phyloP scores from a whole-genome alignment of 352 stramenopile species.

The Albugo candida region DNA sequence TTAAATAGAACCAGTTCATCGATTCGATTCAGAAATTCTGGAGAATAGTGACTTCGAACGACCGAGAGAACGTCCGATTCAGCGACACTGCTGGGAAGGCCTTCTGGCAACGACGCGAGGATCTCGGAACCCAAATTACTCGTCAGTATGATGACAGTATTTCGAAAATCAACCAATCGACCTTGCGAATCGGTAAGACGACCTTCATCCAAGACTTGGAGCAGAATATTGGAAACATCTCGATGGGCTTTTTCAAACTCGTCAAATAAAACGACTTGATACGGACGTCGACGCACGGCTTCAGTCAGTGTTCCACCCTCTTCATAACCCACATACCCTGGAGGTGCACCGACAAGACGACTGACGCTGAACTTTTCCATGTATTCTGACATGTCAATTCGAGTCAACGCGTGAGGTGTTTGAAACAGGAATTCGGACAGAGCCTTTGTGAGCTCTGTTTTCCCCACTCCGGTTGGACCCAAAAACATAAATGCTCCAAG shows the following conservation, averaged over 20 bases:
- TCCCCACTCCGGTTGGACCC: conserved; percentile 85
- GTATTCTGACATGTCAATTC: conserved; percentile 96
- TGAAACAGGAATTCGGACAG: conserved; percentile 93
- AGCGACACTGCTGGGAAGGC: conserved; percentile 26
- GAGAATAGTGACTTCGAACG: conserved; percentile 86
- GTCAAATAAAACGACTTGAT: conserved; percentile 93
- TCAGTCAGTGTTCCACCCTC: conserved; percentile 92
- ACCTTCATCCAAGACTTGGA: conserved; percentile 79
- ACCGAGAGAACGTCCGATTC: conserved; percentile 77
- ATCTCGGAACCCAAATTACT: conserved; percentile 92
- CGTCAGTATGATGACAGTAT: conserved; percentile 96
- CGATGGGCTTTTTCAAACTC: conserved; percentile 96
- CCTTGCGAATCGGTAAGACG: conserved; percentile 93
- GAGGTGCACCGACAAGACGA: conserved; percentile 80
- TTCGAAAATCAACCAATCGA: conserved; percentile 91
- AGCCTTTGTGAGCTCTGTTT: conserved; percentile 94
- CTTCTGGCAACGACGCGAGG: conserved; percentile 30
- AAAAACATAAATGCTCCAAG: conserved; percentile 93
- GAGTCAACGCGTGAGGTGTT: conserved; percentile 83
- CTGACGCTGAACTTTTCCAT: conserved; percentile 93
- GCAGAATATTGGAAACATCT: conserved; percentile 92
- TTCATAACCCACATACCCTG: conserved; percentile 88
- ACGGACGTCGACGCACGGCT: conserved; percentile 84
- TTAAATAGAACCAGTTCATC: conserved; percentile 98
- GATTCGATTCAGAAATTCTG: conserved; percentile 98